These are phyloP conservation scores for Fusarium veterinarium DNA, from an alignment of 2,329 filamentous ascomycete genomes.

Conservation along the genomic window DNA sequence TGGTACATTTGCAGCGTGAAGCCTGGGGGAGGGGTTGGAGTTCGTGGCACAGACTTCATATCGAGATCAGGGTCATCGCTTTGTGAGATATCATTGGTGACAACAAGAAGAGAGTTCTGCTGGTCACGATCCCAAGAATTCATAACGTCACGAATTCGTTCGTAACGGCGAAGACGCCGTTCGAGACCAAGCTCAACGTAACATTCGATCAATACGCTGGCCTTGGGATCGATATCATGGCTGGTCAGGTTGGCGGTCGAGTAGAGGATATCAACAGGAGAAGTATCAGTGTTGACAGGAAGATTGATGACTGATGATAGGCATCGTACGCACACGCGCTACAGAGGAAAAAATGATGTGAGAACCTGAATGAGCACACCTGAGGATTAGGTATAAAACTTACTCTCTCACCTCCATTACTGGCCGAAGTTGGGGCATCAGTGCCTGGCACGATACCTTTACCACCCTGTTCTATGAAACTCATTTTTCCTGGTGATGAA, in stretches of 20 bases:
- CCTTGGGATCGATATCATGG: slow-evolving; percentile 71
- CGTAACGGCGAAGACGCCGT: slow-evolving; percentile 85
- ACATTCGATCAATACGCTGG: slow-evolving; percentile 80
- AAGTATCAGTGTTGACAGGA: slow-evolving; percentile 80
- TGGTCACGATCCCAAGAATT: slow-evolving; percentile 91
- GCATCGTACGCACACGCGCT: slow-evolving; percentile 80
- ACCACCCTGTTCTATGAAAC: slow-evolving; percentile 58
- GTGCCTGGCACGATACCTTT: slow-evolving; percentile 63
- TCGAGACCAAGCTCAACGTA: slow-evolving; percentile 83
- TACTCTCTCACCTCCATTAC: slow-evolving; percentile 82
- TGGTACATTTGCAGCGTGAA: slow-evolving; percentile 80
- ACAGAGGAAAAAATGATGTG: slow-evolving; percentile 11
- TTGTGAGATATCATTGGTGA: slow-evolving; percentile 67
- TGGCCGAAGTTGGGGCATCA: slow-evolving; percentile 83
- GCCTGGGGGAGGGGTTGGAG: slow-evolving; percentile 70
- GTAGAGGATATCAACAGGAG: slow-evolving; percentile 76
- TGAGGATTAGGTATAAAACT: slow-evolving; percentile 48
- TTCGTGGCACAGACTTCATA: slow-evolving; percentile 69
- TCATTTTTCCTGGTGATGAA: slow-evolving; percentile 47
- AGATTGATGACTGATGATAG: slow-evolving; percentile 75
- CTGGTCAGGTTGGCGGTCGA: slow-evolving; percentile 73
- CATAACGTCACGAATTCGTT: slow-evolving; percentile 86
- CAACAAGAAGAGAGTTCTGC: slow-evolving; percentile 78
- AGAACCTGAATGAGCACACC: slow-evolving; percentile 1
- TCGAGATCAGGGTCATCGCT: slow-evolving; percentile 72